Conservation (phyloP, 2,329 filamentous ascomycete genomes). For the Tympanopsis confertula region DNA sequence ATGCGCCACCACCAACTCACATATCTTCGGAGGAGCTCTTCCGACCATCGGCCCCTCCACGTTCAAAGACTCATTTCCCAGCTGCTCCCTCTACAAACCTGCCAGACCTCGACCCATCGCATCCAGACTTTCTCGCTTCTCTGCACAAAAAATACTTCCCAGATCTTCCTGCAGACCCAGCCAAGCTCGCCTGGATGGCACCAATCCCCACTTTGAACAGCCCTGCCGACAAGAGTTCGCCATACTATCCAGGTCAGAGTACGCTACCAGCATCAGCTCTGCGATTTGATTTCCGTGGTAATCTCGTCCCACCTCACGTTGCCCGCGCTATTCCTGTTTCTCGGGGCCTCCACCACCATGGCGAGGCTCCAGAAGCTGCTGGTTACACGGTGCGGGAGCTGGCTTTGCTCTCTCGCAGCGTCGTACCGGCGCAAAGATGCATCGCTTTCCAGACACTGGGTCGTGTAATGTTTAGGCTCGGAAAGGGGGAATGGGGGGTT, state of each 20-base stretch:
- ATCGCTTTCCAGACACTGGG: conserved; percentile 87
- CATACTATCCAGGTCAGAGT: conserved; percentile 70
- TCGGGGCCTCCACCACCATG: conserved; percentile 84
- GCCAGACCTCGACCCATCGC: conserved; percentile 71
- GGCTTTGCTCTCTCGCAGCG: conserved; percentile 66
- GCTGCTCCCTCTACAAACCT: conserved; percentile 11
- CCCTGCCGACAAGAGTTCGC: conserved; percentile 54
- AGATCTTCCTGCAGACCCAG: conserved; percentile 70
- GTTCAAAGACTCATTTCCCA: neutral
- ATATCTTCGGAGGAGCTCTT: neutral
- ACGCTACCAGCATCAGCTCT: conserved; percentile 65
- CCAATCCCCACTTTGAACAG: conserved; percentile 55
- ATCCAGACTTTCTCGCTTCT: conserved; percentile 70
- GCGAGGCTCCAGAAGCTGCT: conserved; percentile 79
- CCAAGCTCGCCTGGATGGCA: conserved; percentile 81
- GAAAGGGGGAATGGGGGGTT: conserved; percentile 59
- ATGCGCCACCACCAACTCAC: no score
- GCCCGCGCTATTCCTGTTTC: conserved; percentile 65
- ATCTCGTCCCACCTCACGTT: conserved; percentile 64
- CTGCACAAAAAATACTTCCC: conserved; percentile 93
- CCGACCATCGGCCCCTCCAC: neutral
- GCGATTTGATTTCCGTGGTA: conserved; percentile 79
- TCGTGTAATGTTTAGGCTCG: conserved; percentile 71
- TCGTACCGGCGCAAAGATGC: conserved; percentile 76
- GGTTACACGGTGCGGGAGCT: conserved; percentile 89